These are phyloP conservation scores for Sporisorium graminicola DNA, from an alignment of 1,284 basidiomycete genomes.

Conservation along the genomic window DNA sequence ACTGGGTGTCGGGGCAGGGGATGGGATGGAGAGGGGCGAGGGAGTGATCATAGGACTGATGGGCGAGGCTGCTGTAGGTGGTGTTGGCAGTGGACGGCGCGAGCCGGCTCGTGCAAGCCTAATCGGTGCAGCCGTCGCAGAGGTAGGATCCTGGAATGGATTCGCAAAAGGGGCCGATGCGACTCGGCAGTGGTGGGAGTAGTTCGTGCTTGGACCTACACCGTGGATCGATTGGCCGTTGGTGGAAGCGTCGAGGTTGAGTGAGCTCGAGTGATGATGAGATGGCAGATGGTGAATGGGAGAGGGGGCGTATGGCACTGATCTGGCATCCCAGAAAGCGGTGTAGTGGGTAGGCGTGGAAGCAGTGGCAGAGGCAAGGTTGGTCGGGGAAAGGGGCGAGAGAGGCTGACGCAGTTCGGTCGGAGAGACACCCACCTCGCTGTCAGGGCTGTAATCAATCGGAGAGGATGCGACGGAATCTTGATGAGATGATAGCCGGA, in stretches of 20 bases:
- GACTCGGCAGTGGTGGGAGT: conserved; percentile 14
- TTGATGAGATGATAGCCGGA: conserved; percentile 12
- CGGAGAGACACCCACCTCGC: conserved; percentile 10
- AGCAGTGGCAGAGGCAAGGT: conserved; percentile 19
- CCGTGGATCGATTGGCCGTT: neutral
- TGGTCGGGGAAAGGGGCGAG: conserved; percentile 23
- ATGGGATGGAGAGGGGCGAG: neutral
- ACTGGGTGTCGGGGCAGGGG: neutral
- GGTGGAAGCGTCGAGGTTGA: conserved; percentile 2
- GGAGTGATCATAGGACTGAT: conserved; percentile 10
- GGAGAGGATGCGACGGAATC: conserved; percentile 14
- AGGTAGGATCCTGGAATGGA: conserved; percentile 23
- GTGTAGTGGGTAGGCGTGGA: neutral
- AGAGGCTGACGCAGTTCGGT: conserved; percentile 16
- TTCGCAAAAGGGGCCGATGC: conserved; percentile 12
- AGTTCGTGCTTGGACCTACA: neutral
- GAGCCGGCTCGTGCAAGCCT: conserved; percentile 17
- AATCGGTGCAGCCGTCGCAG: neutral
- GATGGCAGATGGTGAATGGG: neutral
- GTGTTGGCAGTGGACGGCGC: conserved; percentile 33
- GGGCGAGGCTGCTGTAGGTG: conserved; percentile 24
- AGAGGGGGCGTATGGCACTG: neutral
- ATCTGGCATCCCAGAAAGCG: conserved; percentile 8
- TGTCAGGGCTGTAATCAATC: conserved; percentile 6
- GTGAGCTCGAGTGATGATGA: conserved; percentile 19